Conservation (phyloP, 2,329 filamentous ascomycete species). For the Colletotrichum sp. region DNA sequence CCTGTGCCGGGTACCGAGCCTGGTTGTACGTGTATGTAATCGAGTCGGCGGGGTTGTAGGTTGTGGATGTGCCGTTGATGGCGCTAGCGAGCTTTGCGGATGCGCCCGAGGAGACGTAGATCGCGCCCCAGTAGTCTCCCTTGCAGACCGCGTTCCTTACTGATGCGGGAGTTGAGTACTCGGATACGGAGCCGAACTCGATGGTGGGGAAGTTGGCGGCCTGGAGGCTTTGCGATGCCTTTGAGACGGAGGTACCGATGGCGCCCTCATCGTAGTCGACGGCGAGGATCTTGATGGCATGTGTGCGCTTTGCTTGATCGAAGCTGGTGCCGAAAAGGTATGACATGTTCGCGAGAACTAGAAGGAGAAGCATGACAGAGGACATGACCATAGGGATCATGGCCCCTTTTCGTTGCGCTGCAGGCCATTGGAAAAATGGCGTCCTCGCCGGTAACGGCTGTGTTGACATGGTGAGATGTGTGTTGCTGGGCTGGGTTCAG, state of each 20-base stretch:
- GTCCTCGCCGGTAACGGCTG: neutral
- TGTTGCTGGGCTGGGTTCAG: neutral
- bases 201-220: conserved; percentile 36
- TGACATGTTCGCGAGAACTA: conserved; percentile 11
- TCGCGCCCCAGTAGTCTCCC: conserved; percentile 40
- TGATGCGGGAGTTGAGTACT: conserved; percentile 30
- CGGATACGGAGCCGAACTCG: conserved; percentile 25
- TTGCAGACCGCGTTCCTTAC: conserved; percentile 39
- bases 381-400: neutral
- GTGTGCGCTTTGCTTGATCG: conserved; percentile 24
- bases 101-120: conserved; percentile 35
- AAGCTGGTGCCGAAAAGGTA: conserved; percentile 40
- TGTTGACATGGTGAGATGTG: neutral
- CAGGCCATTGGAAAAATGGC: conserved; percentile 1
- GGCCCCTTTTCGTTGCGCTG: neutral
- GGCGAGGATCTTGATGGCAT: conserved; percentile 30
- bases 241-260: conserved; percentile 34
- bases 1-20: conserved; percentile 36
- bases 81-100: conserved; percentile 33
- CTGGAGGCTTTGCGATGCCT: conserved; percentile 35
- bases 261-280: conserved; percentile 36
- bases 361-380: neutral
- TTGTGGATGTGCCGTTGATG: conserved; percentile 26
- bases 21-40: conserved; percentile 41
- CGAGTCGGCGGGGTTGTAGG: conserved; percentile 36